Base-by-base conservation (phyloP, 1,284 basidiomycete species). In the Leccinum fallax region DNA sequence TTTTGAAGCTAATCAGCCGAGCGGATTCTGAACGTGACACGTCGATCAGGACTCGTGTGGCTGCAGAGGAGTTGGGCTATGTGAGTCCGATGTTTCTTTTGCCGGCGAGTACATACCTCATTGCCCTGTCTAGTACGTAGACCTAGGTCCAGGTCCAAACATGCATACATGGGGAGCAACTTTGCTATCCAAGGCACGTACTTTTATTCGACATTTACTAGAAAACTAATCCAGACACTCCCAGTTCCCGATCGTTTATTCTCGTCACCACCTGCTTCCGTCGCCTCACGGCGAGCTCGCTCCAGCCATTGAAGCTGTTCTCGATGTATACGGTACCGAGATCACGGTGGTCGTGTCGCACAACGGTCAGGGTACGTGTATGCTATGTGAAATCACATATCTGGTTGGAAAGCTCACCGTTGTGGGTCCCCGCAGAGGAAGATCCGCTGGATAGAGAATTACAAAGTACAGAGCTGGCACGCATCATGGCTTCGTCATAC, bases 81-180 rank as follows among this genome's bases (percentile, higher is more conserved):
- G 92, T 93, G 69, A 73, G 86, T 79, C 0, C 49, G 3, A 28
- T 48, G 16, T 32, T 40, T 26, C 34, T 21, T 61, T 43, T 52
- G 16, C 52, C 19, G 62, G 57, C 46, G 32, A 43, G 26, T 11
- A 46, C 10, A 13, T 52, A 38, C 13, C 57, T 61, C 61, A 60
- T 70, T 61, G 56, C 53, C 59, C 55, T 26, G 19, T 13, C 34
- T 61, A 92, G 90, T 83, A 90, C 69, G 87, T 90, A 4, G 90
- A 92, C 68, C 78, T 95, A 15, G 95, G 95, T 5, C 95, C 95
- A 3, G 93, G 93, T 21, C 93, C 94, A 0, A 93, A 93, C 74
- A 81, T 88, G 65, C 94, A 97, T 73, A 98, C 95, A 0, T 98
- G 95, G 95, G 94, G 94, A 56, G 91, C 90, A 34, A 88, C 83